These are phyloP conservation scores for Capsicum baccatum DNA, from an alignment of 257 asterid genomes.

Conservation along the genomic window DNA sequence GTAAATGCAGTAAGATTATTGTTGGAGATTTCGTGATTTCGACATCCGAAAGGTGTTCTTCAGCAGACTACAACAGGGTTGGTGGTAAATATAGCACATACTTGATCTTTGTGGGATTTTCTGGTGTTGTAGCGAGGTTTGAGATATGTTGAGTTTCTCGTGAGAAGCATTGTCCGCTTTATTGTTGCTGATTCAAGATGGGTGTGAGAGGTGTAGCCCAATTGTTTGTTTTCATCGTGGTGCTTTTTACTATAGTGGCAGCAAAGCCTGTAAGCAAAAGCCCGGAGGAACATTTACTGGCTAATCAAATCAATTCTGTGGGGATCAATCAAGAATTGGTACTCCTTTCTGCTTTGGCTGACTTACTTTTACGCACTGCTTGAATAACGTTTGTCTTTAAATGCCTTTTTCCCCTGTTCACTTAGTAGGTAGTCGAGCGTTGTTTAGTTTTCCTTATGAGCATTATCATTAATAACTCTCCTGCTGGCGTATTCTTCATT, in stretches of 20 bases:
- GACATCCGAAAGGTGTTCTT: slow-evolving; percentile 33
- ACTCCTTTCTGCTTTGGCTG: slow-evolving; percentile 25
- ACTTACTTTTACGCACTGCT: slow-evolving; percentile 14
- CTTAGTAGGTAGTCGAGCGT: not conserved
- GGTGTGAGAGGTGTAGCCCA: slow-evolving; percentile 42
- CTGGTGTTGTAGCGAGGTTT: slow-evolving; percentile 5
- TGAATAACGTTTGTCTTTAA: not conserved
- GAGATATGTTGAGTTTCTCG: slow-evolving; percentile 10
- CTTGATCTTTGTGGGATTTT: slow-evolving; percentile 32
- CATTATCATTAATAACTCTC: too few species aligned
- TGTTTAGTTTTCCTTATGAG: not conserved
- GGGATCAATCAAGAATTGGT: slow-evolving; percentile 62
- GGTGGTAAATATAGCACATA: slow-evolving; percentile 42
- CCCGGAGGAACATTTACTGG: slow-evolving; percentile 48
- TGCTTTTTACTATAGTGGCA: slow-evolving; percentile 46
- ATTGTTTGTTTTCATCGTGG: slow-evolving; percentile 44
- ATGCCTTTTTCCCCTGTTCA: not conserved
- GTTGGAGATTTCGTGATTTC: slow-evolving; percentile 28
- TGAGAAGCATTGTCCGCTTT: slow-evolving; percentile 44
- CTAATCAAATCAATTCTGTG: slow-evolving; percentile 47
- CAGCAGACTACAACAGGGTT: slow-evolving; percentile 34
- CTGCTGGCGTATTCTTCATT: too few species aligned
- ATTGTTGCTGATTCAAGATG: slow-evolving; percentile 53
- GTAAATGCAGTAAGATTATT: slow-evolving; percentile 32
- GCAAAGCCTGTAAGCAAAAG: slow-evolving; percentile 48